A percentile compares a stretch with the other conserved stretches of the same genome.
Conservation (phyloP, 805 yeast species). For the Sugiyamaella americana region DNA sequence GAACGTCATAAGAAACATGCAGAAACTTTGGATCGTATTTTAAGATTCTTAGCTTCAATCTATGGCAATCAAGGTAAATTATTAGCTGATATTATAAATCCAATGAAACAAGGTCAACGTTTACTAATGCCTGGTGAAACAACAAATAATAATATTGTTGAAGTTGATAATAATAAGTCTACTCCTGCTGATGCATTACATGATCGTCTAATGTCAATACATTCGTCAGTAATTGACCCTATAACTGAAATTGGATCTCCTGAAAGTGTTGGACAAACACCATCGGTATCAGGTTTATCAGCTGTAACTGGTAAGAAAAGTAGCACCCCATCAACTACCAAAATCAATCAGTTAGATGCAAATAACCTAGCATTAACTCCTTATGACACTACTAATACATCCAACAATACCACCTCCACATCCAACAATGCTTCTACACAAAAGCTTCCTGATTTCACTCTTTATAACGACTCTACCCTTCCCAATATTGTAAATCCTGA, state of each 20-base stretch:
- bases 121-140: slow-evolving; percentile 13
- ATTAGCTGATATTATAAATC: slow-evolving; percentile 27
- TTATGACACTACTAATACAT: not conserved
- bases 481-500: not conserved
- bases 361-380: not conserved
- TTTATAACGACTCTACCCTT: not conserved
- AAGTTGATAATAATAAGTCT: not conserved
- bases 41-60: slow-evolving; percentile 79
- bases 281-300: not conserved
- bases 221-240: not conserved
- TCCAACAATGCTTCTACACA: not conserved
- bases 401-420: not conserved
- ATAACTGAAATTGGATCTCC: not conserved
- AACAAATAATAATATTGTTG: not conserved
- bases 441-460: not conserved
- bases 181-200: not conserved
- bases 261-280: not conserved
- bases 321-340: not conserved
- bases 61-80: slow-evolving; percentile 59
- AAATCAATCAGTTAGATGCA: not conserved
- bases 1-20: slow-evolving; percentile 83
- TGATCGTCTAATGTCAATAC: not conserved
- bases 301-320: no score
- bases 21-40: slow-evolving; percentile 78
- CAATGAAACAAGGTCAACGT: slow-evolving; percentile 9